Evolutionary conservation across 2,329 filamentous ascomycete genomes (phyloP).

Genomic region (Botrytis paeoniae): DNA sequence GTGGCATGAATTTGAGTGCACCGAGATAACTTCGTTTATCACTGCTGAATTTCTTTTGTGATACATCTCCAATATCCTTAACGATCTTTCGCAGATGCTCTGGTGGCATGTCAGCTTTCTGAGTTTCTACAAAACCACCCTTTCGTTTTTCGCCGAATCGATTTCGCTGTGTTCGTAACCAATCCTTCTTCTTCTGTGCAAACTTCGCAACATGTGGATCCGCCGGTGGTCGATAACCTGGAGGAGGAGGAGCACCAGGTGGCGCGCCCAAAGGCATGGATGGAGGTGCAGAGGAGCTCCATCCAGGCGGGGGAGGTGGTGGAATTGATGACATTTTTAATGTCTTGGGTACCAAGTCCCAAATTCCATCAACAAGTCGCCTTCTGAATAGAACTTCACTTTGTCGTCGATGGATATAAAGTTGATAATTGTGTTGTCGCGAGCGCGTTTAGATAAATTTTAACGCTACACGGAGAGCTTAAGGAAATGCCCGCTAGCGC

Average conservation of each 20-base stretch:
- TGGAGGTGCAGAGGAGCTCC: constrained; percentile 51
- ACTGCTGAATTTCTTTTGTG: constrained; percentile 98
- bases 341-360: constrained; percentile 28
- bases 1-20: constrained; percentile 98
- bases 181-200: constrained; percentile 98
- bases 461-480: constrained; percentile 4
- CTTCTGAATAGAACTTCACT: constrained; percentile 15
- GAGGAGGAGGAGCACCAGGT: constrained; percentile 66
- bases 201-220: constrained; percentile 91
- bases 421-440: constrained; percentile 12
- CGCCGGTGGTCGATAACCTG: constrained; percentile 75
- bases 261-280: constrained; percentile 48
- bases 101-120: constrained; percentile 97
- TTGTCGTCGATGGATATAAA: constrained; percentile 16
- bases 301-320: constrained; percentile 67
- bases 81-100: constrained; percentile 98
- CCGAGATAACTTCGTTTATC: constrained; percentile 98
- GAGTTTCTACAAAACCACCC: constrained; percentile 93
- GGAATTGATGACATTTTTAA: constrained; percentile 56
- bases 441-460: constrained; percentile 19
- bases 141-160: constrained; percentile 97
- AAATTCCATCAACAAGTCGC: constrained; percentile 27
- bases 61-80: constrained; percentile 97
- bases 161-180: constrained; percentile 86
- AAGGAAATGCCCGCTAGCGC: constrained; percentile 18